Evolutionary conservation across 2,329 filamentous ascomycete species (phyloP), one percentile per base, ranked within the genome.

Genomic region (Neoarthrinium moseri): DNA sequence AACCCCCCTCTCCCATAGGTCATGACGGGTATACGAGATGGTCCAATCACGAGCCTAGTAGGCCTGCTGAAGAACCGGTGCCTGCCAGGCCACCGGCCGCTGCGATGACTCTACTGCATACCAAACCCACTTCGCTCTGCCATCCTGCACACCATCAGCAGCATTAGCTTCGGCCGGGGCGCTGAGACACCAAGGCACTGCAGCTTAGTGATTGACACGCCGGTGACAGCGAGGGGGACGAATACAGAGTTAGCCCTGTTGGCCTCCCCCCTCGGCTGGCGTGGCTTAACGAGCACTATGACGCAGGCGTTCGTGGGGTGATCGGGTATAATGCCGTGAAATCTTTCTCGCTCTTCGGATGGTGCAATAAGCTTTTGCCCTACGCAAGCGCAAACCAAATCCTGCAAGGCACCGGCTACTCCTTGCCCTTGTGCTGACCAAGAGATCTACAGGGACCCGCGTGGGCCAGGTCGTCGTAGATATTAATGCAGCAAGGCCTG

Each of bases 391-490:
- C 33, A 26, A 48, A 43, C 18, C 27, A 23, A 42, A 43, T 37
- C 34, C 52, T 57, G 55, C 51, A 56, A 58, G 53, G 55, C 43
- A 58, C 55, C 51, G 40, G 33, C 35, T 40, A 43, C 44, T 39
- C 45, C 33, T 47, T 45, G 15, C 37, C 20, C 17, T 27, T 40
- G 37, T 40, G n/a, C 15, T 40, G 30, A 35, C 34, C 47, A 22
- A 45, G 37, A 32, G 51, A 57, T 54, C 54, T 60, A 56, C 59
- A 62, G 59, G 58, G 45, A 60, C 58, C n/a, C n/a, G n/a, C n/a
- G n/a, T n/a, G n/a, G 49, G 46, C 48, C 46, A 20, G 42, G 35
- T 34, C 45, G 24, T 33, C 34, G 29, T 41, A 22, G 46, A 46
- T 51, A 56, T 55, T 51, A 51, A 46, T 45, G 43, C 39, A 42